These are phyloP conservation scores for Euphorbia celastroides DNA, from an alignment of 441 rosid genomes.

Conservation along the genomic window DNA sequence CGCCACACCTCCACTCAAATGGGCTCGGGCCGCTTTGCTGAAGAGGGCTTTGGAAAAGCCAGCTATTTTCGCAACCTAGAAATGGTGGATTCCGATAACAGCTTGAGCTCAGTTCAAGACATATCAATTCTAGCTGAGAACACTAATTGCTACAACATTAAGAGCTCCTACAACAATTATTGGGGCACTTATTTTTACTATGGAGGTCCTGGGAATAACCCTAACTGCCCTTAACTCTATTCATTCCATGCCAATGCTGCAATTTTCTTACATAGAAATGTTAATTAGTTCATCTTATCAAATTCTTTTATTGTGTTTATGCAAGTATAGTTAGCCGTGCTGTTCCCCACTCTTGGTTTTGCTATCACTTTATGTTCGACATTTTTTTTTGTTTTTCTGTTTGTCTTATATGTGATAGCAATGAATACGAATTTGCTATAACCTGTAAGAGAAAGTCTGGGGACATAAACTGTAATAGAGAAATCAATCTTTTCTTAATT, in stretches of 20 bases:
- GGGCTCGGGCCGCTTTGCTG: constrained; percentile 92
- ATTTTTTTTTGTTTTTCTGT: constrained; percentile 6
- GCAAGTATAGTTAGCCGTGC: constrained; percentile 33
- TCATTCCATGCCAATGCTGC: neutral
- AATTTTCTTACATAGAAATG: neutral
- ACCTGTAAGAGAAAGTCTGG: constrained; percentile 10
- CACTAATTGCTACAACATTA: constrained; percentile 82
- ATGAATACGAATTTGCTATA: constrained; percentile 8
- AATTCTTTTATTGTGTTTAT: constrained; percentile 39
- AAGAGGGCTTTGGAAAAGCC: constrained; percentile 83
- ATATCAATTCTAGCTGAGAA: constrained; percentile 74
- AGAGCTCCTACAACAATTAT: constrained; percentile 64
- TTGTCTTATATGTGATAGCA: neutral
- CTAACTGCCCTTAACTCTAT: constrained; percentile 46
- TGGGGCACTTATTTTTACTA: constrained; percentile 96
- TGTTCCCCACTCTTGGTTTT: constrained; percentile 32
- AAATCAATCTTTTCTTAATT: too few species aligned
- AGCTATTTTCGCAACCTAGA: constrained; percentile 88
- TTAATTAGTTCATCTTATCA: neutral
- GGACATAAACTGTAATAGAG: too few species aligned
- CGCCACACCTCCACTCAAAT: constrained; percentile 88
- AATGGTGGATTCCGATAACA: constrained; percentile 81
- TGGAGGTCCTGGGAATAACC: constrained; percentile 94
- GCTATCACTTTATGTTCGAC: neutral
- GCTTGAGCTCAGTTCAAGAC: constrained; percentile 68